These are phyloP conservation scores for Wickerhamiella dianesei DNA, from an alignment of 805 yeast genomes.

Conservation along the genomic window DNA sequence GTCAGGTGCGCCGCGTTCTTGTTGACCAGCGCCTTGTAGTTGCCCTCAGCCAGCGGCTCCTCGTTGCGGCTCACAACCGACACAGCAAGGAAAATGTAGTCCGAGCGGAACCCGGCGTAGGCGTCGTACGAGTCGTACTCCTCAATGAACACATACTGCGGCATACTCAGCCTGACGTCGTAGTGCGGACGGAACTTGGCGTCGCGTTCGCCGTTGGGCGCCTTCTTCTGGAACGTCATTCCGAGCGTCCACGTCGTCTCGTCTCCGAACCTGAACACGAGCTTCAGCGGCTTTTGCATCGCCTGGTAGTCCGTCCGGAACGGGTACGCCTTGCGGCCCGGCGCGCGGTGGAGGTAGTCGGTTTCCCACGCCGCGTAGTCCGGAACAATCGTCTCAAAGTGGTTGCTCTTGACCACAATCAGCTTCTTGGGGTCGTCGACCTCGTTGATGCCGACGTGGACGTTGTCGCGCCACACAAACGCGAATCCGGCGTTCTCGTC, in stretches of 20 bases:
- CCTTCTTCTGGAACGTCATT: constrained; percentile 53
- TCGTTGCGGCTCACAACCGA: constrained; percentile 25
- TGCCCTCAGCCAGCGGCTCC: constrained; percentile 5
- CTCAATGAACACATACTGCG: constrained; percentile 29
- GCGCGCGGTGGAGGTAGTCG: constrained; percentile 19
- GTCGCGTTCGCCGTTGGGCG: constrained; percentile 31
- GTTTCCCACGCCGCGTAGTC: constrained; percentile 42
- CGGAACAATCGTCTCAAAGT: constrained; percentile 60
- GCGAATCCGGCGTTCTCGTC: constrained; percentile 64
- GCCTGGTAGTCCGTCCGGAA: constrained; percentile 17
- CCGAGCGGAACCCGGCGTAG: constrained; percentile 64
- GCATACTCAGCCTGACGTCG: constrained; percentile 47
- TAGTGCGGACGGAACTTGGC: constrained; percentile 46
- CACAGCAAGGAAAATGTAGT: constrained; percentile 62
- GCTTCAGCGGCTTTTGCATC: constrained; percentile 27
- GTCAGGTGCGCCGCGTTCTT: constrained; percentile 61
- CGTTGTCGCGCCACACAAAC: constrained; percentile 53
- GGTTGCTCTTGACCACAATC: constrained; percentile 47
- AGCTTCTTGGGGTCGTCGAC: constrained; percentile 56
- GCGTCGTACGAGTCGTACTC: constrained; percentile 55
- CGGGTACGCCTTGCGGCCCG: constrained; percentile 23
- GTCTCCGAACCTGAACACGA: constrained; percentile 49
- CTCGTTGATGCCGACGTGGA: constrained; percentile 47
- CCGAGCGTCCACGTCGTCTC: constrained; percentile 70
- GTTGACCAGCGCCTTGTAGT: constrained; percentile 25